These are phyloP conservation scores for Rhodotorula sp. DNA, from an alignment of 1,284 basidiomycete genomes.

Conservation along the genomic window DNA sequence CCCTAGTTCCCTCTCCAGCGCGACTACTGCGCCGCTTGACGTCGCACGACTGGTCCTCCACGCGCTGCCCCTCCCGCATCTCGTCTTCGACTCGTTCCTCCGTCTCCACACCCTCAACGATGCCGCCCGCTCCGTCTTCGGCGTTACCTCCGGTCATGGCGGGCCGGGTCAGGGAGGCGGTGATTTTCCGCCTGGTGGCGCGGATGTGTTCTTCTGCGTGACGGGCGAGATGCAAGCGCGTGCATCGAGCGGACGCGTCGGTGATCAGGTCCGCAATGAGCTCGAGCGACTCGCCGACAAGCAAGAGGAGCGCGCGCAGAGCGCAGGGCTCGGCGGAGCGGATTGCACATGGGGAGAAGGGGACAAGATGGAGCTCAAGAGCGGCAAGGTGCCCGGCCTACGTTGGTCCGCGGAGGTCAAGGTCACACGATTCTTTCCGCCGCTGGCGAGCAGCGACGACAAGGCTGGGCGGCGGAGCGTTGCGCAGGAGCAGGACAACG, in stretches of 20 bases:
- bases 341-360: constrained; percentile 11
- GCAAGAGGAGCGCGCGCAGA: background rate
- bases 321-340: background rate
- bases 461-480: background rate
- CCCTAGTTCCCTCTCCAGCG: background rate
- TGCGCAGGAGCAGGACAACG: background rate
- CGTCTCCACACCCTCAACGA: constrained; percentile 25
- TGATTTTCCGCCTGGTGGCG: background rate
- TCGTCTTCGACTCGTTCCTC: constrained; percentile 23
- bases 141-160: constrained; percentile 2
- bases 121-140: constrained; percentile 18
- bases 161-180: background rate
- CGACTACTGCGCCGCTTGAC: too few species aligned
- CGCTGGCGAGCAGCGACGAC: background rate
- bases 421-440: constrained; percentile 6
- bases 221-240: background rate
- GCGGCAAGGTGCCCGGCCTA: constrained; percentile 3
- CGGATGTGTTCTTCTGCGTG: constrained; percentile 6
- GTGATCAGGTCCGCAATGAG: background rate
- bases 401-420: constrained; percentile 20
- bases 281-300: constrained; percentile 13
- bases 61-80: constrained; percentile 20
- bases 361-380: constrained; percentile 18
- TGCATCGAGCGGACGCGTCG: too few species aligned
- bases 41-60: background rate